A percentile compares a stretch with the other conserved stretches of the same genome.
Conservation (phyloP, 2,329 filamentous ascomycete genomes). For the Cercospora sp. region DNA sequence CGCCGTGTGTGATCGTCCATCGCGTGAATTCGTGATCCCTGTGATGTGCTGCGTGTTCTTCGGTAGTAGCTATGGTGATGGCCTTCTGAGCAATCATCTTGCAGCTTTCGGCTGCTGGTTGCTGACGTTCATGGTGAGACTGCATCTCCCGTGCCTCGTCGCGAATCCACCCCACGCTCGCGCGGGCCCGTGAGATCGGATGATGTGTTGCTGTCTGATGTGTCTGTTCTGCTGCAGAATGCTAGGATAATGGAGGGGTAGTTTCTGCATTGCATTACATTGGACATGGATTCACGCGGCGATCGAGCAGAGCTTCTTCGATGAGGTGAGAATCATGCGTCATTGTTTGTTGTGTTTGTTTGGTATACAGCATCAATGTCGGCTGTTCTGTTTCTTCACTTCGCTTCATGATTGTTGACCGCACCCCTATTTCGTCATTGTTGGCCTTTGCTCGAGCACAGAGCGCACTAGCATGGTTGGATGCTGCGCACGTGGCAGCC, state of each 20-base stretch:
- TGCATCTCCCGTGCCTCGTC: background rate
- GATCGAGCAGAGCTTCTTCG: background rate
- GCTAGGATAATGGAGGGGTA: background rate
- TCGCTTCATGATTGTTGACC: background rate
- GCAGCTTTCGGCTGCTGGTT: background rate
- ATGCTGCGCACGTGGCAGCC: background rate
- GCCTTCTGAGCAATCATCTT: background rate
- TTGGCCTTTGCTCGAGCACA: background rate
- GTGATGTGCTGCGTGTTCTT: constrained; percentile 7
- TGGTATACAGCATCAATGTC: background rate
- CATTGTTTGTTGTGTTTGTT: background rate
- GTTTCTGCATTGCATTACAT: background rate
- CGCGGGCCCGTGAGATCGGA: background rate
- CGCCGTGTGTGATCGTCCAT: background rate
- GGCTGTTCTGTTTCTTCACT: background rate
- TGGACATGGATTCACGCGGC: background rate
- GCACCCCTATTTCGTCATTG: background rate
- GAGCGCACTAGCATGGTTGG: background rate
- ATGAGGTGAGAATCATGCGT: background rate
- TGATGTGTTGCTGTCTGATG: background rate
- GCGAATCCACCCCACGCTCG: background rate
- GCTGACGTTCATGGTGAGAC: background rate
- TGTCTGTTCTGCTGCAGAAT: background rate
- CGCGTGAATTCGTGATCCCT: background rate
- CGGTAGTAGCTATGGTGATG: constrained; percentile 15